Percentiles rank a stretch among this genome's conserved stretches.
These are phyloP conservation scores for Solanum sitiens DNA, from an alignment of 257 asterid species.

Conservation along the genomic window DNA sequence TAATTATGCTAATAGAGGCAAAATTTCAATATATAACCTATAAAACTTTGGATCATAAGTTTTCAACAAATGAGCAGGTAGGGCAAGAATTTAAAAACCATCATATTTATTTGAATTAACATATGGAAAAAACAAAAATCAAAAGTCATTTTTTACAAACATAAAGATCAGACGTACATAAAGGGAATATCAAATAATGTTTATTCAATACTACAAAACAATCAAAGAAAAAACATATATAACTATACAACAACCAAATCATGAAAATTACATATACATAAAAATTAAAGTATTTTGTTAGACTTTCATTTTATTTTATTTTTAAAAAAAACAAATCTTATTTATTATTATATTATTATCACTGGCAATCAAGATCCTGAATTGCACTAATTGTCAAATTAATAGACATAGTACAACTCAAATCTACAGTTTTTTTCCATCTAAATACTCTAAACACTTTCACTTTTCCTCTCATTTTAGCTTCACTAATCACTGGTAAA, in stretches of 20 bases:
- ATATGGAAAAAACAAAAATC: neutral
- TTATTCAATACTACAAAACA: neutral
- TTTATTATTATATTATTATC: neutral
- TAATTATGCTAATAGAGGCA: neutral
- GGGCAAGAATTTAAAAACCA: too few species aligned
- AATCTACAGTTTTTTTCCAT: slow-evolving; percentile 23
- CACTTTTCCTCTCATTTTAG: slow-evolving; percentile 37
- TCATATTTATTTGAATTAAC: neutral
- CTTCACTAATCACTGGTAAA: slow-evolving; percentile 9
- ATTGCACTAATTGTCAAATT: slow-evolving; percentile 20
- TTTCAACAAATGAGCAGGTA: too few species aligned
- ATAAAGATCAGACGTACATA: too few species aligned
- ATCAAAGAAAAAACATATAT: neutral
- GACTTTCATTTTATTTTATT: neutral
- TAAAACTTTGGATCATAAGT: too few species aligned
- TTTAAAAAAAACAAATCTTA: neutral
- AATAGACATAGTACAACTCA: slow-evolving; percentile 30
- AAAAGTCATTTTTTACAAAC: neutral
- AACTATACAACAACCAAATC: neutral
- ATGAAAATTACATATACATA: neutral
- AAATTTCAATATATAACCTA: neutral
- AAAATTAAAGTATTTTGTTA: neutral
- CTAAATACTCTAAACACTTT: slow-evolving; percentile 23
- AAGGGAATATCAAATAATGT: neutral
- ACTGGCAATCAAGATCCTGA: slow-evolving; percentile 30